Evolutionary conservation across 2,329 filamentous ascomycete species (phyloP).

Genomic region (Diaporthe sp.): DNA sequence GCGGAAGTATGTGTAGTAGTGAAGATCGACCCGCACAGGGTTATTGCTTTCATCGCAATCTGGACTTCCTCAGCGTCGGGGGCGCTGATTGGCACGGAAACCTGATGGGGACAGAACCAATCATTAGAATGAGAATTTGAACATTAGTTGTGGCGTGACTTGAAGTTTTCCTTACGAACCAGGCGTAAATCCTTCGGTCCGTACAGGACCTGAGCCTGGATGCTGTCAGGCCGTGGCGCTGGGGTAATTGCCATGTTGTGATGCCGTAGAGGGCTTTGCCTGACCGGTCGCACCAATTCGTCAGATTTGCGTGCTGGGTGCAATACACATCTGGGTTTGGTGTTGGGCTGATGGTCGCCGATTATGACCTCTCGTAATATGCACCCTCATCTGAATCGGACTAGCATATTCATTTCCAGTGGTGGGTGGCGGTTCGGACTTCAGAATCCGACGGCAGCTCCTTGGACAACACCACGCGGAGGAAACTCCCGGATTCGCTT

Average conservation of each 20-base stretch:
- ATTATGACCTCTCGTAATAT: background rate
- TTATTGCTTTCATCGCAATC: constrained; percentile 71
- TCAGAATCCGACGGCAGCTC: constrained; percentile 3
- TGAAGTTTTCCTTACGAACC: background rate
- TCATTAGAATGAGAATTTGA: background rate
- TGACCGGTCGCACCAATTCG: background rate
- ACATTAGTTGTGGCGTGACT: no score
- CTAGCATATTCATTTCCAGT: background rate
- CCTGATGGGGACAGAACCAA: background rate
- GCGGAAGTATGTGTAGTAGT: constrained; percentile 76
- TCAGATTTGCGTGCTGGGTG: background rate
- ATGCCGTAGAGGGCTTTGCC: background rate
- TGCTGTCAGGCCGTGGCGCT: background rate
- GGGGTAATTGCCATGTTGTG: background rate
- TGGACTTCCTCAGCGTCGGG: constrained; percentile 65
- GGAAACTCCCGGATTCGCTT: background rate
- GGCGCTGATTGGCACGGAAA: constrained; percentile 56
- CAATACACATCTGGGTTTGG: background rate
- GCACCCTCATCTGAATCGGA: background rate
- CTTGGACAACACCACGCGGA: background rate
- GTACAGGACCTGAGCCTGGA: constrained; percentile 2
- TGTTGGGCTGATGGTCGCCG: background rate
- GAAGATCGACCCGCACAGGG: constrained; percentile 76
- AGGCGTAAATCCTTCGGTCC: background rate
- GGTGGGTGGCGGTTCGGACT: background rate